A percentile compares a stretch with the other conserved stretches of the same genome.
These are phyloP conservation scores for Trichocomaceae sp. DNA, from an alignment of 2,329 filamentous ascomycete genomes.

Conservation along the genomic window DNA sequence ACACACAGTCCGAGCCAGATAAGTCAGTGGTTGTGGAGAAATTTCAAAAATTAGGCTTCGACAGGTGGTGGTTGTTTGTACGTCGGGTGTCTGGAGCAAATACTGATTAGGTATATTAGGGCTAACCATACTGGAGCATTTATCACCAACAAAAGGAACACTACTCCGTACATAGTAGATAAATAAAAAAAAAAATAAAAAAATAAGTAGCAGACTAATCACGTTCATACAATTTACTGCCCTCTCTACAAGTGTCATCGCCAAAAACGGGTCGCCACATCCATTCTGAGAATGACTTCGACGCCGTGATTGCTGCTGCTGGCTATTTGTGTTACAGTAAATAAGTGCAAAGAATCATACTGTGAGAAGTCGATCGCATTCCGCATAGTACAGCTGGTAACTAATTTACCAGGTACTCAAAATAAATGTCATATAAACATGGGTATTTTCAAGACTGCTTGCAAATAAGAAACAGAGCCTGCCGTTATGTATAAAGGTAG, in stretches of 20 bases:
- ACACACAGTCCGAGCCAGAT: too few species aligned
- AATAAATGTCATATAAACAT: constrained; percentile 8
- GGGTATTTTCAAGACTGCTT: constrained; percentile 13
- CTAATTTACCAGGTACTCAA: neutral
- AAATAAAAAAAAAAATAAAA: too few species aligned
- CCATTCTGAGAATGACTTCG: constrained; percentile 21
- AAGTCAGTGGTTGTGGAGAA: too few species aligned
- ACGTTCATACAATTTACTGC: too few species aligned
- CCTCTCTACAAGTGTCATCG: neutral
- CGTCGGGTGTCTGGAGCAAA: too few species aligned
- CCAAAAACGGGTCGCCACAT: neutral
- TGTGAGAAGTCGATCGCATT: neutral
- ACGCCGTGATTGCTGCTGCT: constrained; percentile 17
- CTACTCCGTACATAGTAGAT: too few species aligned
- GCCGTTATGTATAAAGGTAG: constrained; percentile 11
- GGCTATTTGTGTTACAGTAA: neutral
- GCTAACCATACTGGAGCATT: neutral
- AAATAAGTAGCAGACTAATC: too few species aligned
- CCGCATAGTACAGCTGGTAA: neutral
- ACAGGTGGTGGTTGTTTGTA: too few species aligned
- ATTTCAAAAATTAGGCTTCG: too few species aligned
- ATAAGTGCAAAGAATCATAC: too few species aligned
- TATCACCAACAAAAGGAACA: neutral
- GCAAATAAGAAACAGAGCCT: constrained; percentile 12
- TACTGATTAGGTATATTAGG: neutral